These are phyloP conservation scores for Alliaria petiolata DNA, from an alignment of 345 rosid species.

Conservation along the genomic window DNA sequence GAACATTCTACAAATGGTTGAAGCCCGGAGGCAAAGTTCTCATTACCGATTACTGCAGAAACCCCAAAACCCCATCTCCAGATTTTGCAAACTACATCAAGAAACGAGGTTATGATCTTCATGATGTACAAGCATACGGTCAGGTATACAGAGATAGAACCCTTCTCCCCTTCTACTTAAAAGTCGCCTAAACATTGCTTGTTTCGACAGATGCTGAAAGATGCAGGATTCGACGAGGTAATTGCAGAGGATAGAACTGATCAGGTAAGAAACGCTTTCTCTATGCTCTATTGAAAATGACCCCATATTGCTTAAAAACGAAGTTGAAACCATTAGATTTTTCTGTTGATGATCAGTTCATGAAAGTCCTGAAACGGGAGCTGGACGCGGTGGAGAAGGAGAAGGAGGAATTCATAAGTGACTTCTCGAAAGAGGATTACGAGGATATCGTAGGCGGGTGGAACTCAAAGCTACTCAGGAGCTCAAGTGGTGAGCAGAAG, in stretches of 20 bases:
- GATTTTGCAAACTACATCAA: constrained; percentile 70
- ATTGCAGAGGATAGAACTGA: constrained; percentile 77
- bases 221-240: constrained; percentile 82
- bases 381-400: constrained; percentile 62
- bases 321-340: too few species aligned
- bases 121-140: constrained; percentile 68
- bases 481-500: constrained; percentile 68
- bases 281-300: too few species aligned
- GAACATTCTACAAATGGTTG: constrained; percentile 87
- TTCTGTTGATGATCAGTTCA: constrained; percentile 58
- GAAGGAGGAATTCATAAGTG: constrained; percentile 60
- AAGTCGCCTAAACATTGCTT: background rate
- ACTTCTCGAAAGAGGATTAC: constrained; percentile 83
- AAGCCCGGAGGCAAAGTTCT: constrained; percentile 95
- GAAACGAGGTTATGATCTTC: constrained; percentile 96
- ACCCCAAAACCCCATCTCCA: constrained; percentile 59
- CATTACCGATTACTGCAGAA: constrained; percentile 84
- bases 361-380: constrained; percentile 64
- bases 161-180: background rate
- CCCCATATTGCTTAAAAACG: too few species aligned
- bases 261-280: constrained; percentile 46
- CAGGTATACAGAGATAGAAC: constrained; percentile 45
- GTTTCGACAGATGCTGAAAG: constrained; percentile 60
- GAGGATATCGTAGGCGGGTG: constrained; percentile 67
- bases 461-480: constrained; percentile 71